Percentiles rank a stretch among this genome's conserved stretches.
Evolutionary conservation across 2,329 filamentous ascomycete genomes (phyloP).

Genomic region (Cadophora gregata): DNA sequence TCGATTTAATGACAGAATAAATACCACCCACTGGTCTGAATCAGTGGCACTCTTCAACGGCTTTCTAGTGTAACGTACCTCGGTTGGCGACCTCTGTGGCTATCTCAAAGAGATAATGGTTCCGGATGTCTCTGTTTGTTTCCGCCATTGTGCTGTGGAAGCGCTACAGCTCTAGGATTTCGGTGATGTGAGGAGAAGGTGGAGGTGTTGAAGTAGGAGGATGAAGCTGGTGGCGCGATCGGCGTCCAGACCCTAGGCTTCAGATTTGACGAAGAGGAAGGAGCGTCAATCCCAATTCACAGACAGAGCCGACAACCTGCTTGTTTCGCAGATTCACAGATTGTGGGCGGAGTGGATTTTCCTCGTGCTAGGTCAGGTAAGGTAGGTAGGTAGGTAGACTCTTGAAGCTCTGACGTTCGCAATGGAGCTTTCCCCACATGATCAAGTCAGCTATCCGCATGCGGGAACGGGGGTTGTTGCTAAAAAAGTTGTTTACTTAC

Average conservation of each 20-base stretch:
- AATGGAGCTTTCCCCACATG: constrained; percentile 28
- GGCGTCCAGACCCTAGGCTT: neutral
- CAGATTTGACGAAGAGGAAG: neutral
- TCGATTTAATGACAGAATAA: constrained; percentile 99
- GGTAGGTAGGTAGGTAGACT: no score
- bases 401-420: constrained; percentile 23
- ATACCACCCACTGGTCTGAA: constrained; percentile 81
- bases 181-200: constrained; percentile 12
- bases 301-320: neutral
- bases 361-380: neutral
- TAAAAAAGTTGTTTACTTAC: constrained; percentile 8
- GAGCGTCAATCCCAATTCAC: neutral
- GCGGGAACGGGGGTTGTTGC: neutral
- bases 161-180: neutral
- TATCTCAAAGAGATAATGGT: constrained; percentile 95
- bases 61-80: constrained; percentile 60
- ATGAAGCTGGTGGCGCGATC: constrained; percentile 14
- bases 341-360: neutral
- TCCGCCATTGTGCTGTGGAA: constrained; percentile 30
- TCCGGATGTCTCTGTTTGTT: constrained; percentile 73
- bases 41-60: constrained; percentile 28
- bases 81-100: constrained; percentile 97
- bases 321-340: neutral
- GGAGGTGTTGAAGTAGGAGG: constrained; percentile 9
- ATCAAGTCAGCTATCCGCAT: constrained; percentile 21